These are phyloP conservation scores for Colletotrichum godetiae DNA, from an alignment of 2,329 filamentous ascomycete genomes.

Conservation along the genomic window DNA sequence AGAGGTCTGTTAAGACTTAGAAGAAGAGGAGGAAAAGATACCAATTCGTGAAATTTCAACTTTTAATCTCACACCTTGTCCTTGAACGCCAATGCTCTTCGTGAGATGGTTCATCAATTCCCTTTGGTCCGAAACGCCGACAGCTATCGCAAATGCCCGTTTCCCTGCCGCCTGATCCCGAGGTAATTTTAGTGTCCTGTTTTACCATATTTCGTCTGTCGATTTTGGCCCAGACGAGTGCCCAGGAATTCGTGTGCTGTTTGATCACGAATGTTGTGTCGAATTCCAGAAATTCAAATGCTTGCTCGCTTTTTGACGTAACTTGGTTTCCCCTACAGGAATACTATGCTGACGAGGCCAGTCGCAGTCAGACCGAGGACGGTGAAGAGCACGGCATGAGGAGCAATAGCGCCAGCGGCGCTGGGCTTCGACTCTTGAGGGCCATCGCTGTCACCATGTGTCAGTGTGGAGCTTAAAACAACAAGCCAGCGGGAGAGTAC, in stretches of 20 bases:
- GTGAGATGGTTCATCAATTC: not conserved
- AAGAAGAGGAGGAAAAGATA: conserved; percentile 31
- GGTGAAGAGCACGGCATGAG: conserved; percentile 24
- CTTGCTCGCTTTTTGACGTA: not conserved
- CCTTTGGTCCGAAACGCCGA: not conserved
- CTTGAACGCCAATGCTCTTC: not conserved
- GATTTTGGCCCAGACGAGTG: not conserved
- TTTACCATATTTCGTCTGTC: not conserved
- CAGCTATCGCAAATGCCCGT: not conserved
- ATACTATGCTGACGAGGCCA: conserved; percentile 19
- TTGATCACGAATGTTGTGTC: conserved; percentile 2
- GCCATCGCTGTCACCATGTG: not conserved
- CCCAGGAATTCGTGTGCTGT: not conserved
- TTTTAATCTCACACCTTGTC: not conserved
- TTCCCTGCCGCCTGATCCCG: not conserved
- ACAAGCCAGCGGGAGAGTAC: not conserved
- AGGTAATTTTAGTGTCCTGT: conserved; percentile 3
- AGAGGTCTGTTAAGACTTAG: not conserved
- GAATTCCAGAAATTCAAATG: not conserved
- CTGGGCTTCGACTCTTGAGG: conserved; percentile 24
- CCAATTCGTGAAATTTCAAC: conserved; percentile 31
- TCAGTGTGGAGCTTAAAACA: not conserved
- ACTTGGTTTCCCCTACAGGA: conserved; percentile 7
- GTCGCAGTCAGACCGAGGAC: conserved; percentile 21
- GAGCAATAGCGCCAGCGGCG: conserved; percentile 30